These are phyloP conservation scores for Rhizophagus prolifer DNA, from an alignment of 192 early-diverging fungal species.

Conservation along the genomic window DNA sequence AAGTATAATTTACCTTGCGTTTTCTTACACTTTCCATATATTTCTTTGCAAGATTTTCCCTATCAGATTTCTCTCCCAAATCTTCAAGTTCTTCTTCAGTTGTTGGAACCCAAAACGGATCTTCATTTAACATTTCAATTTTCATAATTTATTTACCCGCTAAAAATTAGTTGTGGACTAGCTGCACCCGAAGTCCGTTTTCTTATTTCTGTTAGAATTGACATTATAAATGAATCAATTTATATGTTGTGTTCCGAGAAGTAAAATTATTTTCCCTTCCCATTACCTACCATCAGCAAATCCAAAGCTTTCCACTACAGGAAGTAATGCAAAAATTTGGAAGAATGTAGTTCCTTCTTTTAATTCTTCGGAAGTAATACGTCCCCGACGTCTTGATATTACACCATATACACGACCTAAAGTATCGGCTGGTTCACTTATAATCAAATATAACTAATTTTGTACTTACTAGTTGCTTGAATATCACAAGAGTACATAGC, in stretches of 20 bases:
- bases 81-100: slow-evolving; percentile 98
- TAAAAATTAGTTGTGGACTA: slow-evolving; percentile 92
- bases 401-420: slow-evolving; percentile 97
- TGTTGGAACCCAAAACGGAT: slow-evolving; percentile 99
- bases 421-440: slow-evolving; percentile 63
- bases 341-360: slow-evolving; percentile 98
- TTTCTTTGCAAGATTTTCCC: slow-evolving; percentile 92
- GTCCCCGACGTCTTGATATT: slow-evolving; percentile 84
- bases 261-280: background rate
- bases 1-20: slow-evolving; percentile 71
- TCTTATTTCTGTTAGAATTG: slow-evolving; percentile 72
- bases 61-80: slow-evolving; percentile 94
- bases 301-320: slow-evolving; percentile 98
- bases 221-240: background rate
- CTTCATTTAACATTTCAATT: slow-evolving; percentile 79
- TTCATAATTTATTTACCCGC: slow-evolving; percentile 52
- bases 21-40: slow-evolving; percentile 96
- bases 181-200: slow-evolving; percentile 95
- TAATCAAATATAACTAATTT: no score
- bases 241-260: background rate
- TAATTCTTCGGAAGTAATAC: slow-evolving; percentile 93
- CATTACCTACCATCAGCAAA: slow-evolving; percentile 78
- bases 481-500: slow-evolving; percentile 98
- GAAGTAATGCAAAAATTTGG: slow-evolving; percentile 80
- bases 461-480: slow-evolving; percentile 74